Conservation (phyloP, 148 eudicot species). For the Dianthus caryophyllus region DNA sequence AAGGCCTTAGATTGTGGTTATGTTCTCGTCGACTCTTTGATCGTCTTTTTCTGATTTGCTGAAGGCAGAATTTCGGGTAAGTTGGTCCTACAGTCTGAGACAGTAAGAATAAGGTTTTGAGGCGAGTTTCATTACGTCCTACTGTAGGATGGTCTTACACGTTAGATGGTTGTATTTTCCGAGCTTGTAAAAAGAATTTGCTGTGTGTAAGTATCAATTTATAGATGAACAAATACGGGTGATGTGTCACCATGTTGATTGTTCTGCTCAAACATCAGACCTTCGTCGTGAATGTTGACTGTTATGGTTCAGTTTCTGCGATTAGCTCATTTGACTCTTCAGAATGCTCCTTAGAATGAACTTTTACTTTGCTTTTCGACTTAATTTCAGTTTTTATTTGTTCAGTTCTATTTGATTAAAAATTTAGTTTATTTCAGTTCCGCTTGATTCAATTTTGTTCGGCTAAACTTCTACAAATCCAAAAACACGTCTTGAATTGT, state of each 20-base stretch:
- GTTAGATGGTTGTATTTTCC: neutral
- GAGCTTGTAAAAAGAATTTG: conserved; percentile 11
- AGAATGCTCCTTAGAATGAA: neutral
- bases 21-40: neutral
- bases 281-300: neutral
- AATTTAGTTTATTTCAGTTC: no score
- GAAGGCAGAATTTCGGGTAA: neutral
- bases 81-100: neutral
- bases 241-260: no score
- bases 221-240: neutral
- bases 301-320: neutral
- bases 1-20: neutral
- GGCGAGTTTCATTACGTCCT: neutral
- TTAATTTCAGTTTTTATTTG: neutral
- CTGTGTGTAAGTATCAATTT: conserved; percentile 15
- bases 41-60: neutral
- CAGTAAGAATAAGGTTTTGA: neutral
- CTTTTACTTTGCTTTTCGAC: no score
- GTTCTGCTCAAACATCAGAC: neutral
- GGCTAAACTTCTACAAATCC: neutral
- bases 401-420: neutral
- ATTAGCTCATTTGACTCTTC: neutral
- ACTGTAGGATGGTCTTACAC: conserved; percentile 5
- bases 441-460: no score
- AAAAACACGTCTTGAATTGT: no score